phyloP scores from a whole-genome alignment of 73 alveolate genomes.

The Tetrahymena elliotti region DNA sequence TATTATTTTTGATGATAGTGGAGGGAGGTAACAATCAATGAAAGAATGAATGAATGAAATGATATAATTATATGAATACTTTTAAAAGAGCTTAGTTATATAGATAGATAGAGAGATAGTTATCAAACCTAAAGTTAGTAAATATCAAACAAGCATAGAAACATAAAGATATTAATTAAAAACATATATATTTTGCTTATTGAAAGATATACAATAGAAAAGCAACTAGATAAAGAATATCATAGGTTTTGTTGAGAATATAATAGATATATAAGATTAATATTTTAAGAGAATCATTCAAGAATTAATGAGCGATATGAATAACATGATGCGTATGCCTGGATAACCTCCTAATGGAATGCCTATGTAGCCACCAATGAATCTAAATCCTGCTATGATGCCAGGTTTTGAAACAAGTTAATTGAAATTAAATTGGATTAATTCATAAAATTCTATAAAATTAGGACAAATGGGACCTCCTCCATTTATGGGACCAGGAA shows the following conservation, averaged over 20 bases:
- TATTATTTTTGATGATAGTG: background rate
- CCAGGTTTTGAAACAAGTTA: background rate
- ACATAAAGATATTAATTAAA: background rate
- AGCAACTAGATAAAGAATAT: too few relatives aligned
- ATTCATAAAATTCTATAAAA: background rate
- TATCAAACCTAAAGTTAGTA: too few relatives aligned
- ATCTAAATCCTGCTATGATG: background rate
- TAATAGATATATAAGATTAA: background rate
- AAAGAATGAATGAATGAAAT: background rate
- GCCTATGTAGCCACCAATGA: background rate
- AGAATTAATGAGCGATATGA: background rate
- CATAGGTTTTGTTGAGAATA: background rate
- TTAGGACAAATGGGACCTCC: background rate
- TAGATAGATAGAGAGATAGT: background rate
- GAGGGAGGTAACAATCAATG: too few relatives aligned
- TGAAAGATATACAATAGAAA: background rate
- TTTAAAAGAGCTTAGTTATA: background rate
- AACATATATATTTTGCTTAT: background rate
- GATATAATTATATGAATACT: too few relatives aligned
- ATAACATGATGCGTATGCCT: background rate
- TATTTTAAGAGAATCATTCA: too few relatives aligned
- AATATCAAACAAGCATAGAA: too few relatives aligned
- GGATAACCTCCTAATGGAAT: background rate
- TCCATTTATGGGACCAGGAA: background rate
- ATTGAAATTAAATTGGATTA: too few relatives aligned